Percentiles rank a stretch among this genome's conserved stretches.
These are phyloP conservation scores for Nemania serpens DNA, from an alignment of 2,329 filamentous ascomycete genomes.

Conservation along the genomic window DNA sequence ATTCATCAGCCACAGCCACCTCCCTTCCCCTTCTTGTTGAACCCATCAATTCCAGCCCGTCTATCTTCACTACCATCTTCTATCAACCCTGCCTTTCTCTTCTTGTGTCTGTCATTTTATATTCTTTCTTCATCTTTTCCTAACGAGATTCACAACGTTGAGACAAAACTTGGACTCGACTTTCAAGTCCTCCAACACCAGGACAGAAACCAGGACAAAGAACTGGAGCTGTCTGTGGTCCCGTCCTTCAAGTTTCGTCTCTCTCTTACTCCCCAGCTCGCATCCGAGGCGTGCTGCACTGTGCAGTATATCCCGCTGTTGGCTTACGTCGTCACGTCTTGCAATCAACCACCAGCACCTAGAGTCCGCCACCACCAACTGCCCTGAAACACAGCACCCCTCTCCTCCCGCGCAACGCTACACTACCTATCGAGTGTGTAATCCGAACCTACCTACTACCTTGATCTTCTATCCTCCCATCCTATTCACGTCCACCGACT, in stretches of 20 bases:
- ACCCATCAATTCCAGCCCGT: slow-evolving; percentile 5
- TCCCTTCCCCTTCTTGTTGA: slow-evolving; percentile 1
- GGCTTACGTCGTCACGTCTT: slow-evolving; percentile 12
- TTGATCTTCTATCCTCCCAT: not conserved
- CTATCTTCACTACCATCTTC: not conserved
- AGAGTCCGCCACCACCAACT: not conserved
- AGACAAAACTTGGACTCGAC: not conserved
- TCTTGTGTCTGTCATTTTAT: slow-evolving; percentile 6
- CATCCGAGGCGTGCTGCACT: not conserved
- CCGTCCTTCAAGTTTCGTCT: too few species aligned
- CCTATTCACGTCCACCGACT: not conserved
- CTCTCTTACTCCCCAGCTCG: not conserved
- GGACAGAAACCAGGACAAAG: not conserved
- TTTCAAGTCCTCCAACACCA: slow-evolving; percentile 1
- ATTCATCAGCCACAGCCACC: slow-evolving; percentile 13
- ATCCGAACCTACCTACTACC: too few species aligned
- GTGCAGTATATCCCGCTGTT: not conserved
- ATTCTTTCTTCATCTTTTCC: slow-evolving; percentile 3
- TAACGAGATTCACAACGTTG: not conserved
- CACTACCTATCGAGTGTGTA: too few species aligned
- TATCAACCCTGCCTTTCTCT: not conserved
- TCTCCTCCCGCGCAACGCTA: slow-evolving; percentile 11
- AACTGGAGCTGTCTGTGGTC: too few species aligned
- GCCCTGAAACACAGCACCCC: slow-evolving; percentile 18
- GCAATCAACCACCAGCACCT: slow-evolving; percentile 11